Evolutionary conservation across 2,329 filamentous ascomycete genomes (phyloP).

Genomic region (Paecilomyces formosus): DNA sequence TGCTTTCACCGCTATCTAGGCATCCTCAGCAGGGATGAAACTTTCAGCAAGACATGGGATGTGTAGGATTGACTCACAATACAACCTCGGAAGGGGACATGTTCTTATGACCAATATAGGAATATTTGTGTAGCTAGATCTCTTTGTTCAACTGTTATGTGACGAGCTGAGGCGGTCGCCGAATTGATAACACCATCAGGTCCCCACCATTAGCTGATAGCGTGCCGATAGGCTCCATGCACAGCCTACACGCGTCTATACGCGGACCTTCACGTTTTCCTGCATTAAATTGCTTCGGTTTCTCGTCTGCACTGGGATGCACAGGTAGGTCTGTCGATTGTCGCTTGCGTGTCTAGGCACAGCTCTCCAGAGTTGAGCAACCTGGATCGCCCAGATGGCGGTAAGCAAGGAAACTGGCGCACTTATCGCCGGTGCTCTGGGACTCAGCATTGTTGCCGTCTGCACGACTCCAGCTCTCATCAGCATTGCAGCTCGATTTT

Average conservation of each 20-base stretch:
- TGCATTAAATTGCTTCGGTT: background rate
- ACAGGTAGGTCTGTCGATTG: background rate
- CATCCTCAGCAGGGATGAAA: background rate
- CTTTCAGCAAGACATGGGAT: background rate
- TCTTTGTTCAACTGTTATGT: background rate
- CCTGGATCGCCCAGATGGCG: background rate
- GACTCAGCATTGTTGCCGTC: constrained; percentile 14
- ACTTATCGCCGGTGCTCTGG: constrained; percentile 15
- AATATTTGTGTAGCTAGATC: too few species aligned
- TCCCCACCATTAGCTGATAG: background rate
- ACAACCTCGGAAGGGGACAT: too few species aligned
- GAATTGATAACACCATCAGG: background rate
- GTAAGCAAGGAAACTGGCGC: constrained; percentile 9
- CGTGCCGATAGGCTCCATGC: background rate
- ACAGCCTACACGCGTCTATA: background rate
- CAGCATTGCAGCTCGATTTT: constrained; percentile 13
- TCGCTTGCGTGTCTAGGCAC: background rate
- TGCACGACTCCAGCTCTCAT: constrained; percentile 18
- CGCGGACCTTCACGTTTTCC: background rate
- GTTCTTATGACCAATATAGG: too few species aligned
- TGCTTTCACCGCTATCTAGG: background rate
- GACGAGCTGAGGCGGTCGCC: background rate
- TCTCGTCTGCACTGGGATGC: background rate
- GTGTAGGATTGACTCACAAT: background rate
- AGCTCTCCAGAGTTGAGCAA: background rate